Conservation (phyloP, 495 filamentous ascomycete species). For the Arthonia radiata region DNA sequence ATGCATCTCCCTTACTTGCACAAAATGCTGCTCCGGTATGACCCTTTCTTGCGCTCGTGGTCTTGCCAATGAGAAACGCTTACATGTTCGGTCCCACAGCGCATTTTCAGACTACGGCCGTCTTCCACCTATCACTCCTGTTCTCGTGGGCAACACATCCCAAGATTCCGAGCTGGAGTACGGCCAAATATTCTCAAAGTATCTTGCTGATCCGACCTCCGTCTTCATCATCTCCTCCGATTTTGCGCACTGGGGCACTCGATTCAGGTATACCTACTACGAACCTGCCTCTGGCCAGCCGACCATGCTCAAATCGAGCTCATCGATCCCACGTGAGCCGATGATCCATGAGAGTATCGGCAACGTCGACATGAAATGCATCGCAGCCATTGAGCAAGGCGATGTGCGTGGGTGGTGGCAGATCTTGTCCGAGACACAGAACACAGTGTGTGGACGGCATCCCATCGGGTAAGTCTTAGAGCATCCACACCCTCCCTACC, state of each 20-base stretch:
- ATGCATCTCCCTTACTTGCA: conserved; percentile 93
- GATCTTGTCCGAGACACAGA: conserved; percentile 43
- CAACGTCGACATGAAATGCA: conserved; percentile 53
- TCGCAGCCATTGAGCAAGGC: conserved; percentile 59
- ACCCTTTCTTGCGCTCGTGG: conserved; percentile 11
- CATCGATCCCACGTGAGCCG: conserved; percentile 20
- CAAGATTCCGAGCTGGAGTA: conserved; percentile 38
- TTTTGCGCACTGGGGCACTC: conserved; percentile 86
- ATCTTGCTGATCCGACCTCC: conserved; percentile 49
- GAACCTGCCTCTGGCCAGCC: conserved; percentile 17
- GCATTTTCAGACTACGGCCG: conserved; percentile 12
- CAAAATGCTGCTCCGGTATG: conserved; percentile 45
- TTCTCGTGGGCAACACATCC: conserved; percentile 62
- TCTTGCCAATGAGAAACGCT: neutral
- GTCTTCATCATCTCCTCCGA: conserved; percentile 79
- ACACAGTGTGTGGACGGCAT: conserved; percentile 89
- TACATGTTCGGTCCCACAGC: conserved; percentile 1
- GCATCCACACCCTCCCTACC: too few relatives aligned
- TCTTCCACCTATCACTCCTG: conserved; percentile 59
- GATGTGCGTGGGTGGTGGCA: conserved; percentile 41
- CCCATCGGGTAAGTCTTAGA: too few relatives aligned
- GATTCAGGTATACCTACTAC: conserved; percentile 75
- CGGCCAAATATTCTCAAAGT: conserved; percentile 50
- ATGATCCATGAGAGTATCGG: conserved; percentile 71
- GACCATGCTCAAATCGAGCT: conserved; percentile 13